phyloP scores from a whole-genome alignment of 139 green algal genomes.

The Chlorella sp. region DNA sequence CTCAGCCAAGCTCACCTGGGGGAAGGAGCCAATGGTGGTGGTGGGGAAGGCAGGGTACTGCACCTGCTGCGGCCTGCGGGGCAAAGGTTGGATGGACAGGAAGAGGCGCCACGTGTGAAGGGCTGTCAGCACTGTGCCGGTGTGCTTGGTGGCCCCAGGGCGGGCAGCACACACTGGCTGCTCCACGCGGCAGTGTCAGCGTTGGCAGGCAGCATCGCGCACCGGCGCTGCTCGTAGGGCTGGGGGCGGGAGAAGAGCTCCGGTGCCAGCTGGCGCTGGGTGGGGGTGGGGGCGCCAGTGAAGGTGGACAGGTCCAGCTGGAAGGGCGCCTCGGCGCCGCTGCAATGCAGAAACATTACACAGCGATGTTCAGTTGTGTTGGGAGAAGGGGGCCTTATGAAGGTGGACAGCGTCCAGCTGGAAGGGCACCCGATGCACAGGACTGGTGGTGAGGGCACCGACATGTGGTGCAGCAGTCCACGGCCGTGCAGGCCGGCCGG shows the following conservation, averaged over 20 bases:
- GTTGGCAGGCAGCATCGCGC: neutral
- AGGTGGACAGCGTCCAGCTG: too few relatives aligned
- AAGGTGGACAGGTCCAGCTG: conserved; percentile 15
- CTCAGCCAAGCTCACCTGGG: conserved; percentile 38
- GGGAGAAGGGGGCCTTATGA: too few relatives aligned
- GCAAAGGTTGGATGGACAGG: neutral
- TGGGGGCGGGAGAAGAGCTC: conserved; percentile 58
- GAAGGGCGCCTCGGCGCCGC: neutral
- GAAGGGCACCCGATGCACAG: too few relatives aligned
- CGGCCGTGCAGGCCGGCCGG: too few relatives aligned
- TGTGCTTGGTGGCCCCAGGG: too few relatives aligned
- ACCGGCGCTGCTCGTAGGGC: conserved; percentile 61
- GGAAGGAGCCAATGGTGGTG: conserved; percentile 93
- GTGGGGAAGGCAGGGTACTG: conserved; percentile 79
- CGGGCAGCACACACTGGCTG: too few relatives aligned
- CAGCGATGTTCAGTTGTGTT: too few relatives aligned
- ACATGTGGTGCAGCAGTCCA: too few relatives aligned
- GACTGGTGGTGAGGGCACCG: too few relatives aligned
- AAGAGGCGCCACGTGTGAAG: too few relatives aligned
- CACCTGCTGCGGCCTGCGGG: conserved; percentile 64
- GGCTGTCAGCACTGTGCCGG: too few relatives aligned
- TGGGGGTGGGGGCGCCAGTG: conserved; percentile 11
- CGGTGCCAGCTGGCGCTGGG: conserved; percentile 20
- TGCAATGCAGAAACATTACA: neutral
- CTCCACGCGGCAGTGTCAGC: too few relatives aligned